A percentile compares a stretch with the other conserved stretches of the same genome.
Conservation (phyloP, 352 stramenopile species). For the Phytopythium aichiense region DNA sequence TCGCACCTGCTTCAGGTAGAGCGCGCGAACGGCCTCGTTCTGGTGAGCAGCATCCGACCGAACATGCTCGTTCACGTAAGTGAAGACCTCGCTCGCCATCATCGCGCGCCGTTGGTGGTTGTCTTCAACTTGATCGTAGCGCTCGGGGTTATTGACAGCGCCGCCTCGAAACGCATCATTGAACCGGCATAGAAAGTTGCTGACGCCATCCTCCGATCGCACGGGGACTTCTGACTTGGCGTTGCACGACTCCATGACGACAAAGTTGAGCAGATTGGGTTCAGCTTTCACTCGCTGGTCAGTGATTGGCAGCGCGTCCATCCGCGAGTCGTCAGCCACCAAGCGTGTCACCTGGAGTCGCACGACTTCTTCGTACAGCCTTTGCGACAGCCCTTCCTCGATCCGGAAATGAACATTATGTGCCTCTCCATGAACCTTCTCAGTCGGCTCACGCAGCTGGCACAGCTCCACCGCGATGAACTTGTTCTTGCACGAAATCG, state of each 20-base stretch:
- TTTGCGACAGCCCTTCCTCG: conserved; percentile 30
- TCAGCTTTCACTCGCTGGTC: conserved; percentile 16
- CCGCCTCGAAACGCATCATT: conserved; percentile 61
- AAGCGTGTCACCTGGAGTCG: conserved; percentile 8
- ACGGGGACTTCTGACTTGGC: conserved; percentile 37
- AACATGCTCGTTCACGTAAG: conserved; percentile 39
- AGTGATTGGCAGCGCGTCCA: conserved; percentile 8
- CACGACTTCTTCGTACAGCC: conserved; percentile 29
- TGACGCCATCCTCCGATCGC: conserved; percentile 36
- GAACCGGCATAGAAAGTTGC: conserved; percentile 58
- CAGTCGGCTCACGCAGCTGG: conserved; percentile 45
- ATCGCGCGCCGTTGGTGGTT: conserved; percentile 15
- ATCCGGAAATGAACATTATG: conserved; percentile 43
- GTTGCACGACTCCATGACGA: conserved; percentile 54
- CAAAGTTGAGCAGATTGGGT: conserved; percentile 25
- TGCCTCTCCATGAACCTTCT: conserved; percentile 26
- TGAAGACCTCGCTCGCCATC: conserved; percentile 24
- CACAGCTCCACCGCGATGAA: conserved; percentile 65
- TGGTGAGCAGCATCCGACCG: conserved; percentile 30
- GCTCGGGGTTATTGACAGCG: conserved; percentile 12
- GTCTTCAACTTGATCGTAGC: conserved; percentile 20
- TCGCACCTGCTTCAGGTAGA: conserved; percentile 50
- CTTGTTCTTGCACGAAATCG: conserved; percentile 63
- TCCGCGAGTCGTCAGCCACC: not conserved
- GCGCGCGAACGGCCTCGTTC: conserved; percentile 35